Evolutionary conservation across 306 rosid species (phyloP).

Genomic region (Pyrus communis): DNA sequence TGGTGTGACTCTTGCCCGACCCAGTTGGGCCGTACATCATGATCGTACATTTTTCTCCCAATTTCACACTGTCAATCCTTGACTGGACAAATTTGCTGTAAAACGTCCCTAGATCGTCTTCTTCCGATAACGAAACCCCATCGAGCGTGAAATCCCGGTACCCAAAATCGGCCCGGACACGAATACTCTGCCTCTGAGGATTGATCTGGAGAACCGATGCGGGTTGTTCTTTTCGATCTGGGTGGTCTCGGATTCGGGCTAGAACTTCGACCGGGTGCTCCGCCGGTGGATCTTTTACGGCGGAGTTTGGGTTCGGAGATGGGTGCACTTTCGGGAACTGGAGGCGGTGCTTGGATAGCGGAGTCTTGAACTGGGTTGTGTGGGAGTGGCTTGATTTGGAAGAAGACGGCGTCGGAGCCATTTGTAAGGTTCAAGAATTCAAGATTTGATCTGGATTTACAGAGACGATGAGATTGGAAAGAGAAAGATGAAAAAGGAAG

Average conservation of each 20-base stretch:
- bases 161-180: constrained; percentile 88
- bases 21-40: constrained; percentile 99
- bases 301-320: constrained; percentile 51
- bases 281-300: constrained; percentile 37
- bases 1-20: constrained; percentile 93
- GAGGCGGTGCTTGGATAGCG: constrained; percentile 77
- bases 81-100: constrained; percentile 70
- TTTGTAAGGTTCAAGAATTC: constrained; percentile 32
- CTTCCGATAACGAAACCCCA: constrained; percentile 84
- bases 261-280: constrained; percentile 92
- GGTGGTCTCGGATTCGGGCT: constrained; percentile 87
- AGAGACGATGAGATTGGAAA: neutral
- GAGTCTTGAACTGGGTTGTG: constrained; percentile 50
- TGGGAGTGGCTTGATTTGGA: constrained; percentile 49
- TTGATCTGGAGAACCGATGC: constrained; percentile 49
- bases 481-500: neutral
- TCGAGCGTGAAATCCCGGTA: constrained; percentile 91
- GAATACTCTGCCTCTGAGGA: constrained; percentile 40
- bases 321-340: constrained; percentile 54
- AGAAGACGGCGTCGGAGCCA: constrained; percentile 98
- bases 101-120: constrained; percentile 61
- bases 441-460: neutral
- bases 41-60: constrained; percentile 86
- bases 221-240: constrained; percentile 69
- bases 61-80: constrained; percentile 63